Percentiles rank a stretch among this genome's conserved stretches.
These are phyloP conservation scores for Leishmania tropica DNA, from an alignment of 208 protist species.

Conservation along the genomic window DNA sequence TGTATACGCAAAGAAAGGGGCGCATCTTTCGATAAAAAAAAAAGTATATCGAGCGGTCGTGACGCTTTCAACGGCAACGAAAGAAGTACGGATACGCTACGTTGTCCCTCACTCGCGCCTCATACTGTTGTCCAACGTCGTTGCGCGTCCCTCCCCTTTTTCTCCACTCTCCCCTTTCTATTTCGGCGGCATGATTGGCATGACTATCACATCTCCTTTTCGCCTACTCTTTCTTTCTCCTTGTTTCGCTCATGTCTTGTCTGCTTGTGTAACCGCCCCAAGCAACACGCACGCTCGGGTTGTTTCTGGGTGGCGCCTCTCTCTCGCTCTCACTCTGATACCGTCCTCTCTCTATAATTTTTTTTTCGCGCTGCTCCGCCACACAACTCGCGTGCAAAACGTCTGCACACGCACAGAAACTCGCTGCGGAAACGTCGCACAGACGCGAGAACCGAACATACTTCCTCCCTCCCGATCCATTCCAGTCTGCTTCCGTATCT, in stretches of 20 bases:
- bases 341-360: neutral
- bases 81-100: neutral
- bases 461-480: neutral
- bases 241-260: neutral
- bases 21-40: too few species aligned
- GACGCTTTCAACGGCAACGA: too few species aligned
- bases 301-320: neutral
- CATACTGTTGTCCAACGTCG: neutral
- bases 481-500: neutral
- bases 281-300: neutral
- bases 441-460: neutral
- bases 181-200: neutral
- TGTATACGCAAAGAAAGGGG: too few species aligned
- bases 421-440: neutral
- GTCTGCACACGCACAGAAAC: neutral
- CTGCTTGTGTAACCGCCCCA: neutral
- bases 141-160: neutral
- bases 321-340: neutral
- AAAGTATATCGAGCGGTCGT: too few species aligned
- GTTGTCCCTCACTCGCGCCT: neutral
- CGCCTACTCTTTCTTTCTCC: neutral
- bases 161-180: neutral
- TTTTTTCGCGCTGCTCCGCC: neutral
- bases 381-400: neutral
- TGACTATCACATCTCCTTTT: neutral